phyloP scores from a whole-genome alignment of 805 yeast genomes.

The Teunomyces pallodes region DNA sequence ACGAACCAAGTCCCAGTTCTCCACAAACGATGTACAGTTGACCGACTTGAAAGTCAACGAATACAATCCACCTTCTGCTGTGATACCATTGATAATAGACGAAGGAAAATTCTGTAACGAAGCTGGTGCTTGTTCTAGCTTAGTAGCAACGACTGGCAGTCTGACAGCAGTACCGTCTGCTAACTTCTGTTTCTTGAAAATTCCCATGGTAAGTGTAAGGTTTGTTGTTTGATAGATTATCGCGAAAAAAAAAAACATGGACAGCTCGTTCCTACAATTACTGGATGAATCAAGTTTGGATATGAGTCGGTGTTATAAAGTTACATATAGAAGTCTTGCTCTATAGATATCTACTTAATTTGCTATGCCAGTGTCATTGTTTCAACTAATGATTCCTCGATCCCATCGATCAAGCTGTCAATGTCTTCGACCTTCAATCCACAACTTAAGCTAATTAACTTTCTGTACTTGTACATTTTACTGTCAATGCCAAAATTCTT shows the following conservation, averaged over 20 bases:
- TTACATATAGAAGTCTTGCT: background rate
- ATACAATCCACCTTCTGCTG: slow-evolving; percentile 40
- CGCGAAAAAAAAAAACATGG: background rate
- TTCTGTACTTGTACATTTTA: slow-evolving; percentile 72
- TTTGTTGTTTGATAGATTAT: background rate
- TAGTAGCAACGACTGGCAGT: slow-evolving; percentile 10
- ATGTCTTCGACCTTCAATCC: slow-evolving; percentile 78
- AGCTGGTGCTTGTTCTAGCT: slow-evolving; percentile 17
- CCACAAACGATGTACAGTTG: slow-evolving; percentile 34
- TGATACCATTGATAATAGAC: slow-evolving; percentile 38
- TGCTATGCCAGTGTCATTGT: slow-evolving; percentile 2
- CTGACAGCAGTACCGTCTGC: slow-evolving; percentile 1
- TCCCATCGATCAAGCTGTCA: slow-evolving; percentile 77
- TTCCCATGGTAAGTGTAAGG: slow-evolving; percentile 1
- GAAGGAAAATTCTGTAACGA: slow-evolving; percentile 29
- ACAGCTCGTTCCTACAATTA: background rate
- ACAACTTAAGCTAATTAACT: slow-evolving; percentile 71
- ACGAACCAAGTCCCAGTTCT: slow-evolving; percentile 33
- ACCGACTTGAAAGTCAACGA: slow-evolving; percentile 42
- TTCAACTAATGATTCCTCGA: slow-evolving; percentile 21
- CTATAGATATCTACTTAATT: background rate
- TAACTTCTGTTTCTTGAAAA: slow-evolving; percentile 8
- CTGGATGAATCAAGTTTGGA: too few relatives aligned
- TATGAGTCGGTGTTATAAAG: background rate
- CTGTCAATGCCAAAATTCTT: slow-evolving; percentile 45